Conservation (phyloP, 148 eudicot genomes). For the Camellia granthamiana region DNA sequence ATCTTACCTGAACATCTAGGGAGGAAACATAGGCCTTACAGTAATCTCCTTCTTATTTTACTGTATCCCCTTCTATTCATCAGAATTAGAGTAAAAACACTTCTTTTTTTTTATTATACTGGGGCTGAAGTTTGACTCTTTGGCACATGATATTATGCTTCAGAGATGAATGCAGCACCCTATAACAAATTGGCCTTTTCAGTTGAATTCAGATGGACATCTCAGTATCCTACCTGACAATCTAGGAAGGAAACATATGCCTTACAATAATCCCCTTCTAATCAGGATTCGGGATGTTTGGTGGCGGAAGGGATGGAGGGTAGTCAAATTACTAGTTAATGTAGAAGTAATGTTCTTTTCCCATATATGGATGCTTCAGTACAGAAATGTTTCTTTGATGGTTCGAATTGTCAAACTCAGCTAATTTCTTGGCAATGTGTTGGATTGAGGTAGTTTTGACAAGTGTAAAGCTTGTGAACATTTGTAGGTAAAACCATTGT, state of each 20-base stretch:
- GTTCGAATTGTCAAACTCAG: not conserved
- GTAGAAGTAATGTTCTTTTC: not conserved
- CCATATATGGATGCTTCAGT: not conserved
- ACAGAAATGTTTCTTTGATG: not conserved
- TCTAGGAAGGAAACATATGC: slow-evolving; percentile 20
- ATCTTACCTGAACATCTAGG: slow-evolving; percentile 19
- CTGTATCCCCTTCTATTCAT: too few relatives aligned
- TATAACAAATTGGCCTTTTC: slow-evolving; percentile 14
- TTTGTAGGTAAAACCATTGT: not conserved
- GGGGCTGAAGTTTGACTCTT: slow-evolving; percentile 30
- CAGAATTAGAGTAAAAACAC: not conserved
- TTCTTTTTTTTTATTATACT: not conserved
- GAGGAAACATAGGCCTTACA: slow-evolving; percentile 13
- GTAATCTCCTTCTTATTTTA: not conserved
- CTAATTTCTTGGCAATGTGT: not conserved
- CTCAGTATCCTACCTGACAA: slow-evolving; percentile 9
- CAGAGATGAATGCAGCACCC: slow-evolving; percentile 31
- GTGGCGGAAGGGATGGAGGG: not conserved
- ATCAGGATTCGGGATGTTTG: not conserved
- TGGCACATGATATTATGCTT: slow-evolving; percentile 22
- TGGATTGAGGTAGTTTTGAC: not conserved
- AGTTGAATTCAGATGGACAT: slow-evolving; percentile 20
- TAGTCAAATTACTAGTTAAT: not conserved
- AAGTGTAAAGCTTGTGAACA: not conserved
- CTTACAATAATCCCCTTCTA: not conserved